Evolutionary conservation across 139 green algal species (phyloP).

Genomic region (Micractinium sp.): DNA sequence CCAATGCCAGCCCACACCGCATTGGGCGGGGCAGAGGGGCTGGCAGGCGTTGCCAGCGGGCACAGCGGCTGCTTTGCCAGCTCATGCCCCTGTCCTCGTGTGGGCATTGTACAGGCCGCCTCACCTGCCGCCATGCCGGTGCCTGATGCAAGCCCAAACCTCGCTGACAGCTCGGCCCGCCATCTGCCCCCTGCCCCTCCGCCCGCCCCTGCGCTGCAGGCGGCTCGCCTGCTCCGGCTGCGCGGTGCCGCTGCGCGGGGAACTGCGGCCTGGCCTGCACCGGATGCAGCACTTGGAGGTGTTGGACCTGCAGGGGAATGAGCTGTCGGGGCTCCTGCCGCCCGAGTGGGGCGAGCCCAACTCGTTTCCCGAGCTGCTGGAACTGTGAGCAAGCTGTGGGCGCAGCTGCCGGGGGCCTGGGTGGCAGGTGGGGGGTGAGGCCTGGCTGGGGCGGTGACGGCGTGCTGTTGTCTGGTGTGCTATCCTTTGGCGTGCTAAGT

Average conservation of each 20-base stretch:
- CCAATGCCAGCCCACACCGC: neutral
- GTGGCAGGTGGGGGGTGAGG: no score
- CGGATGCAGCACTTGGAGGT: slow-evolving; percentile 10
- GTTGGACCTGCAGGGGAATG: neutral
- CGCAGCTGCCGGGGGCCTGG: no score
- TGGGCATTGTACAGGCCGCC: neutral
- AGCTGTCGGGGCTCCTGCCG: slow-evolving; percentile 5
- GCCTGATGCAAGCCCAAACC: no score
- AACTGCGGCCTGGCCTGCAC: slow-evolving; percentile 5
- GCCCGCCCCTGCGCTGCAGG: neutral
- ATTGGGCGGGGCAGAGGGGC: neutral
- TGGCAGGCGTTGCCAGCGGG: neutral
- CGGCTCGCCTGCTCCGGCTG: slow-evolving; percentile 10
- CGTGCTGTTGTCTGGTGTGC: no score
- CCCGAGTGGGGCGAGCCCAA: slow-evolving; percentile 9
- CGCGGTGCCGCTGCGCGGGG: neutral
- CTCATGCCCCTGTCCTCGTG: neutral
- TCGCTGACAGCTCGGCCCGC: neutral
- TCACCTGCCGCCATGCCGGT: neutral
- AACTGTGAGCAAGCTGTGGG: slow-evolving; percentile 1
- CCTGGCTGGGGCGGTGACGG: no score
- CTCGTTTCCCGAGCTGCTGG: slow-evolving; percentile 20
- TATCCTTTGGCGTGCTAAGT: no score
- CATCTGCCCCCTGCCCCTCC: neutral
- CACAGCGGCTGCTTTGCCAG: neutral